These are phyloP conservation scores for Pseudogymnoascus sp. DNA, from an alignment of 2,329 filamentous ascomycete species.

Conservation along the genomic window DNA sequence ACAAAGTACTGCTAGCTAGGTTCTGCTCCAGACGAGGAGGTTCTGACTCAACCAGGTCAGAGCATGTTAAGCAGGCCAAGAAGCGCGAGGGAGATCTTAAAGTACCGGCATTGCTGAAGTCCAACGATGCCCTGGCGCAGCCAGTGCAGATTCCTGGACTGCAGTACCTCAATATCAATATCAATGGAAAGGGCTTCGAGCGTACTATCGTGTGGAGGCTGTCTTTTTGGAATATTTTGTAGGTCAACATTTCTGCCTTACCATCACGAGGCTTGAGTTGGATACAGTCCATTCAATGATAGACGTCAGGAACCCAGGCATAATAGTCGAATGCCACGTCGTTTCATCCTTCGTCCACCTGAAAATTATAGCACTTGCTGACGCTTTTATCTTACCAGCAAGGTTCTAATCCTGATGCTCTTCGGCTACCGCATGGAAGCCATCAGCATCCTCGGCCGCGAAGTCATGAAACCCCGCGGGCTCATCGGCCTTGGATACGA, in stretches of 20 bases:
- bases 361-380: background rate
- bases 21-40: background rate
- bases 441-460: constrained; percentile 58
- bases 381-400: constrained; percentile 31
- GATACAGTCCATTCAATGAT: background rate
- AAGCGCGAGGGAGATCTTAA: constrained; percentile 47
- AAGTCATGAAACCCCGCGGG: constrained; percentile 66
- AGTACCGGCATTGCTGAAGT: constrained; percentile 38
- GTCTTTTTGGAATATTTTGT: constrained; percentile 60
- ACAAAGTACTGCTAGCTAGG: constrained; percentile 49
- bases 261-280: background rate
- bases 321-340: background rate
- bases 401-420: constrained; percentile 55
- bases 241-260: constrained; percentile 20
- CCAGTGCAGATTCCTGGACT: constrained; percentile 57
- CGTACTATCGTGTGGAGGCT: constrained; percentile 59
- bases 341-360: background rate
- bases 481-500: constrained; percentile 62
- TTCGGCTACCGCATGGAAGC: constrained; percentile 62
- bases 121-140: constrained; percentile 44
- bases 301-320: background rate
- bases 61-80: constrained; percentile 60
- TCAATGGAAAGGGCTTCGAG: constrained; percentile 66
- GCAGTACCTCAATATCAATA: constrained; percentile 58
- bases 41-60: constrained; percentile 45